These are phyloP conservation scores for Pythium chondricola DNA, from an alignment of 352 stramenopile genomes.

Conservation along the genomic window DNA sequence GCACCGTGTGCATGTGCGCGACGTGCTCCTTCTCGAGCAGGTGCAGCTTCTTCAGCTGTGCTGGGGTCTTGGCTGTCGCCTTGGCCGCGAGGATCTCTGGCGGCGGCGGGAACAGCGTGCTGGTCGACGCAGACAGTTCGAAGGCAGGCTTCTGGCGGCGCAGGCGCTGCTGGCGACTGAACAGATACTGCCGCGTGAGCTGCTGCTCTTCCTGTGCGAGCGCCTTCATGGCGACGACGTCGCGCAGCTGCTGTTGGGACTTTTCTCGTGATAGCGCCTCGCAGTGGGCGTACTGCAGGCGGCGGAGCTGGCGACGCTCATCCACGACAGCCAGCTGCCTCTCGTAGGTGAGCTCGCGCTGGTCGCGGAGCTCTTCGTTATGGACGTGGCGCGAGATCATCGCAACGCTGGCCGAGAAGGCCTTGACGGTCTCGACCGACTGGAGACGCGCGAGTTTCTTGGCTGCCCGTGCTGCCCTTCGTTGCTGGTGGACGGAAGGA, in stretches of 20 bases:
- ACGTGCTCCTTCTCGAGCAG: constrained; percentile 51
- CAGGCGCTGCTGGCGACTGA: constrained; percentile 39
- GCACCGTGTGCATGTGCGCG: constrained; percentile 62
- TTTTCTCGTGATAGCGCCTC: constrained; percentile 41
- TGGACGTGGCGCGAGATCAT: constrained; percentile 77
- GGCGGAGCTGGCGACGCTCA: constrained; percentile 37
- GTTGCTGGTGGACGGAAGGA: background rate
- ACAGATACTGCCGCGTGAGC: constrained; percentile 32
- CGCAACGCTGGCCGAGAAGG: constrained; percentile 57
- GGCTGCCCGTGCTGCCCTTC: constrained; percentile 17
- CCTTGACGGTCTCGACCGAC: constrained; percentile 42
- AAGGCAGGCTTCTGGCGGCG: constrained; percentile 45
- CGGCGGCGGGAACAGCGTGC: constrained; percentile 58
- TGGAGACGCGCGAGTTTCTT: constrained; percentile 29
- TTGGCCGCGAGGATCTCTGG: constrained; percentile 60
- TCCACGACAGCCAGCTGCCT: constrained; percentile 38
- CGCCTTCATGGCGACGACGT: constrained; percentile 54
- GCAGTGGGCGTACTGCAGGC: constrained; percentile 49
- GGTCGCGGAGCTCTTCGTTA: constrained; percentile 51
- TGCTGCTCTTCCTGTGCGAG: constrained; percentile 45
- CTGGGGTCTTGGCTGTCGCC: constrained; percentile 39
- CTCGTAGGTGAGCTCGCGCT: constrained; percentile 33
- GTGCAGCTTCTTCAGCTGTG: constrained; percentile 33
- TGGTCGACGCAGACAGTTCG: constrained; percentile 53
- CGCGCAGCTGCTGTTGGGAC: constrained; percentile 27